Evolutionary conservation across 208 protist genomes (phyloP), one percentile per base, ranked within the genome.

Genomic region (Trypanosoma congolense): DNA sequence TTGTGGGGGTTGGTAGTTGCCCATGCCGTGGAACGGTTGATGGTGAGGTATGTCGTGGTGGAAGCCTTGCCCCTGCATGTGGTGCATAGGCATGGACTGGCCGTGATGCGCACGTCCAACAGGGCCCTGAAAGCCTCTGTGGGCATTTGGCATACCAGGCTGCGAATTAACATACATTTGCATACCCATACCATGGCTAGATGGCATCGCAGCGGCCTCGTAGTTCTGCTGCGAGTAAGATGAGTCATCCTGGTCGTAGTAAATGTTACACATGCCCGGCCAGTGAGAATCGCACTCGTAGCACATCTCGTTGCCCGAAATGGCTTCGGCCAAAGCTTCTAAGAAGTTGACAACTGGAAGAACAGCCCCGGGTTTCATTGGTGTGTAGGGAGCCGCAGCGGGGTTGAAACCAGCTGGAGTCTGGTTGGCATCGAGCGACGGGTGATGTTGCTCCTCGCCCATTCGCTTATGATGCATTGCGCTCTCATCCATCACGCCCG

Each of bases 211-310:
- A 46, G 52, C 40, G 40, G 18, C 42, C 40, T 66, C 54, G 42
- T 55, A 61, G 47, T 28, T 60, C 42, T 56, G 46, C 46, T 63
- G 73, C 14, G 80, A 80, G 62, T 90, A 86, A 9, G 68, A 58
- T 25, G 78, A 86, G 55, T 75, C 79, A 52, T 90, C 82, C 16
- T 70, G 65, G 62, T 90, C 82, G 43, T 83, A 90, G 68, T 73
- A 67, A 6, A 40, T 41, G 30, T 41, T 55, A 49, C 38, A 70
- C 46, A 36, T 73, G 56, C 79, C 83, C 2, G 83, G 79, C 83
- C 83, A 91, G 33, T 75, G 65, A 0, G 59, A 41, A 0, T 44
- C 30, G 56, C 61, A 71, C 16, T 43, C 42, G 59, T 79, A 87
- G 76, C 80, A 86, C 42, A 69, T 56, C 8, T 50, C 44, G 70